Evolutionary conservation across 1,284 basidiomycete genomes (phyloP), one percentile per base, ranked within the genome.

Genomic region (Mrakiaceae sp.): DNA sequence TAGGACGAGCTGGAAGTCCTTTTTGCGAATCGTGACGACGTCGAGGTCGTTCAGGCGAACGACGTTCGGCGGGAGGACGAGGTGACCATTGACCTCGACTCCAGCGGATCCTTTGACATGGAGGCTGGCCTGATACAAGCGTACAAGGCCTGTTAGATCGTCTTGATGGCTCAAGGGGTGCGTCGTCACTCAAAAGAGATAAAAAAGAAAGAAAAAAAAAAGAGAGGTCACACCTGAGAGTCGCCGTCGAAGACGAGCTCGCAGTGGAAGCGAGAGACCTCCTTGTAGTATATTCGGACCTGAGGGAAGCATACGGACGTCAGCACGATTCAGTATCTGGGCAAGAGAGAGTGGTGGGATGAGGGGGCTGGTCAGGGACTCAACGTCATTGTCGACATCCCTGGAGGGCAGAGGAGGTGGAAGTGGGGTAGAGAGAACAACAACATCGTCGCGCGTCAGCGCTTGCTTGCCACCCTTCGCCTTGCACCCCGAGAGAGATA

Each of bases 271-370:
- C 65, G 57, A 44, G 65, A 66, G 7, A 66, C 57, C 42, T 66
- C 65, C 14, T 55, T 47, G 47, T 66, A 66, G 58, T 66, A 66
- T 0, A 66, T 51, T 42, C 65, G 65, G 16, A 66, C 65, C 65
- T 66, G 52, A 5, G 55, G 4, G 12, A n/a, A 27, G 55, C 11
- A 4, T 10, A 11, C 8, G 5, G 42, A 60, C 7, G 49, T 11
- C 12, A 48, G 14, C 6, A 12, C 50, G 11, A 9, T 6, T 40
- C 46, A 11, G 40, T 3, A n/a, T 57, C 55, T n/a, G 55, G 7
- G 12, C 14, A 16, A 7, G 9, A 27, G 43, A 8, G 8, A 1
- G 27, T 57, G 55, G 43, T 57, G 55, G 46, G 43, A 27, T 43
- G n/a, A 61, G 44, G 42, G 39, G 9, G n/a, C 3, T 39, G 5